These are phyloP conservation scores for Fusarium sp. DNA, from an alignment of 2,329 filamentous ascomycete species.

Conservation along the genomic window DNA sequence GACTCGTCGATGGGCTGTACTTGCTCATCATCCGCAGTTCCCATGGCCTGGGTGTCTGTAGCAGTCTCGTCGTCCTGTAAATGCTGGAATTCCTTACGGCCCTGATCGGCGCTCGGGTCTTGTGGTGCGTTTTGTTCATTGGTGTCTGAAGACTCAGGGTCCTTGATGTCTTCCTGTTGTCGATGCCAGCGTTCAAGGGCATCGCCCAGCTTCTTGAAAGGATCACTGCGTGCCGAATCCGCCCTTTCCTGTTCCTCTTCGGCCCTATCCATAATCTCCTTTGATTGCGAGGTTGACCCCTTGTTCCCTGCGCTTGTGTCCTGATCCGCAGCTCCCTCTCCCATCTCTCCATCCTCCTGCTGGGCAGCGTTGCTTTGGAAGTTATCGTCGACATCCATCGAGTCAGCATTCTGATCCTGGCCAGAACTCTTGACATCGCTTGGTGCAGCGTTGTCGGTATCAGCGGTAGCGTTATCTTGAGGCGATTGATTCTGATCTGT, in stretches of 20 bases:
- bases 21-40: constrained; percentile 87
- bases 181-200: constrained; percentile 92
- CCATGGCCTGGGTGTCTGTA: constrained; percentile 91
- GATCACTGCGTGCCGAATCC: constrained; percentile 64
- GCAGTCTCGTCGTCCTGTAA: constrained; percentile 82
- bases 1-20: constrained; percentile 85
- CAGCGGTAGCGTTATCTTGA: constrained; percentile 60
- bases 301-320: constrained; percentile 71
- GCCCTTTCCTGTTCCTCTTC: constrained; percentile 52
- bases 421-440: constrained; percentile 72
- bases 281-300: constrained; percentile 60
- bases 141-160: constrained; percentile 57
- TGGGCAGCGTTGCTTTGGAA: constrained; percentile 69
- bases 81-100: constrained; percentile 90
- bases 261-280: constrained; percentile 59
- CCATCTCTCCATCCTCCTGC: constrained; percentile 72
- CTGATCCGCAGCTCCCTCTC: constrained; percentile 71
- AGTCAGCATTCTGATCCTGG: constrained; percentile 70
- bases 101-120: constrained; percentile 63
- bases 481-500: constrained; percentile 48
- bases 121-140: constrained; percentile 54
- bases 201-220: constrained; percentile 95
- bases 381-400: constrained; percentile 69
- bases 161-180: constrained; percentile 83
- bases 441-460: constrained; percentile 69